These are phyloP conservation scores for Lactarius hengduanensis DNA, from an alignment of 768 basidiomycete genomes.

Conservation along the genomic window DNA sequence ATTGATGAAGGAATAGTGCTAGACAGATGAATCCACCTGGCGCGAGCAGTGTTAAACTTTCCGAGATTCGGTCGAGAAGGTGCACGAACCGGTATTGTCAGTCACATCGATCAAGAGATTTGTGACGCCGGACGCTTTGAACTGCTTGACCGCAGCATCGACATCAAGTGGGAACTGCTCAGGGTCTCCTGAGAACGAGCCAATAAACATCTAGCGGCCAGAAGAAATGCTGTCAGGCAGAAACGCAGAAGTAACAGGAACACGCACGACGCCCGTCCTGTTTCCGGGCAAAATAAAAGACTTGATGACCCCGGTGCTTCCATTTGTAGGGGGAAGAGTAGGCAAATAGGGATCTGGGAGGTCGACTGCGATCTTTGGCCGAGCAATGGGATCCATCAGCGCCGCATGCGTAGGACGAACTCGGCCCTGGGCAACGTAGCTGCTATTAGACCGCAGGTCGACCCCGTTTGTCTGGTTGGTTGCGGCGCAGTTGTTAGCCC, in stretches of 20 bases:
- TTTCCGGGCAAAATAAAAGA: constrained; percentile 56
- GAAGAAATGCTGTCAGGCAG: constrained; percentile 4
- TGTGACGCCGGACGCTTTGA: constrained; percentile 49
- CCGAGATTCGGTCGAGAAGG: too few species aligned
- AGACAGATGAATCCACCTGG: constrained; percentile 59
- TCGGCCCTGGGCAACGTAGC: not conserved
- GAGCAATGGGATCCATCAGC: not conserved
- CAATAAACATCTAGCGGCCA: constrained; percentile 52
- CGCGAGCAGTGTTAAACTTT: not conserved
- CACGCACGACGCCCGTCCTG: constrained; percentile 57
- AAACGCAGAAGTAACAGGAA: not conserved
- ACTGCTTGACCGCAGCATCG: constrained; percentile 43
- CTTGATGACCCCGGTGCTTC: constrained; percentile 52
- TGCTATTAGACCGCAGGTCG: constrained; percentile 37
- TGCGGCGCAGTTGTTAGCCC: constrained; percentile 58
- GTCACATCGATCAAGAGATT: constrained; percentile 57
- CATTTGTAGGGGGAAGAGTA: constrained; percentile 44
- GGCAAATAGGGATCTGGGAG: constrained; percentile 53
- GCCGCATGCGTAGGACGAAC: constrained; percentile 36
- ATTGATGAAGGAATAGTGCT: constrained; percentile 58
- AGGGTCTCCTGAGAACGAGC: constrained; percentile 55
- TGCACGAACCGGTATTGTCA: constrained; percentile 54
- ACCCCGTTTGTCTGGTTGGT: constrained; percentile 51
- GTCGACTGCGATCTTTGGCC: constrained; percentile 38
- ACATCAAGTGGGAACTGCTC: constrained; percentile 52